Conservation (phyloP, 352 stramenopile genomes). For the Phytophthora colocasiae region DNA sequence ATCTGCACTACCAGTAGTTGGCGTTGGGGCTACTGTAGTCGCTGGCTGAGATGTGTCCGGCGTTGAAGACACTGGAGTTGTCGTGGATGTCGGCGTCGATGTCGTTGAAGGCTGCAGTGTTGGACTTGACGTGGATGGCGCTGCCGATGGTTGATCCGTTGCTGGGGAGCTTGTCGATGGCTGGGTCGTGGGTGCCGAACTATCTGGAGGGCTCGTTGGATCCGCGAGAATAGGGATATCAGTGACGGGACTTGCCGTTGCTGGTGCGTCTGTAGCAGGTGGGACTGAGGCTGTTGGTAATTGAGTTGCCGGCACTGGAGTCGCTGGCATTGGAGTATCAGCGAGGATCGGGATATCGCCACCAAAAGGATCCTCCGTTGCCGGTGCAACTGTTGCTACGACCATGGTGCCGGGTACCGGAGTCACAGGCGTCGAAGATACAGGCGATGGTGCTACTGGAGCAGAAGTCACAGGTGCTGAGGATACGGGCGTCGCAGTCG, state of each 20-base stretch:
- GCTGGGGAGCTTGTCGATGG: slow-evolving; percentile 13
- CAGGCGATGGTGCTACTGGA: not conserved
- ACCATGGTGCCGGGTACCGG: no score
- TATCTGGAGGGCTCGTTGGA: not conserved
- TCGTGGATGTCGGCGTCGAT: not conserved
- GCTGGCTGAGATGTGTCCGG: not conserved
- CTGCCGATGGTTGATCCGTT: slow-evolving; percentile 1
- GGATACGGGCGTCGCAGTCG: not conserved
- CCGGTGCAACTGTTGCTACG: not conserved
- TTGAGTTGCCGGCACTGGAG: slow-evolving; percentile 7
- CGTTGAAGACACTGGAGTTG: slow-evolving; percentile 1
- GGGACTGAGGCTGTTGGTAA: slow-evolving; percentile 8
- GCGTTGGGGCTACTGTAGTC: slow-evolving; percentile 1
- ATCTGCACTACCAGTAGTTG: not conserved
- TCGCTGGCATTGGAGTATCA: slow-evolving; percentile 8
- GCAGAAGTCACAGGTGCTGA: not conserved
- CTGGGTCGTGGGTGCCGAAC: not conserved
- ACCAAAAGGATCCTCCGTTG: not conserved
- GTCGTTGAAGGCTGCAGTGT: slow-evolving; percentile 1
- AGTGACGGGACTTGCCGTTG: not conserved
- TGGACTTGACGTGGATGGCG: no score
- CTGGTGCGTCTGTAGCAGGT: not conserved
- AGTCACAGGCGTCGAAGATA: not conserved
- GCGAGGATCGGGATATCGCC: slow-evolving; percentile 14
- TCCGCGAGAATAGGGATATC: slow-evolving; percentile 20